Percentiles rank a stretch among this genome's conserved stretches.
These are phyloP conservation scores for Coemansia sp. DNA, from an alignment of 192 early-diverging fungal species.

Conservation along the genomic window DNA sequence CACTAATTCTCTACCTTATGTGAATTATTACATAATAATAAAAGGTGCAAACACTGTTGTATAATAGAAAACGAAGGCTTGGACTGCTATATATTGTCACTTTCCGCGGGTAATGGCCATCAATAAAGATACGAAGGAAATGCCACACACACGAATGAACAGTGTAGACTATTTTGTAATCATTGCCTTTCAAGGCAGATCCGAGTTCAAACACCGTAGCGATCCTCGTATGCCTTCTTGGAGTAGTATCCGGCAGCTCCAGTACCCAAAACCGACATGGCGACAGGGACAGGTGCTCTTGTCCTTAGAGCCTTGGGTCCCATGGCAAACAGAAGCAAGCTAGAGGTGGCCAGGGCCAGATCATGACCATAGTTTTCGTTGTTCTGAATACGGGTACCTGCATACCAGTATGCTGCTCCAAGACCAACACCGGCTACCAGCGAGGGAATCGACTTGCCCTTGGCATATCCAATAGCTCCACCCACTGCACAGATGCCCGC, in stretches of 20 bases:
- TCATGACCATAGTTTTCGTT: slow-evolving; percentile 44
- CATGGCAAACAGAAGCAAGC: slow-evolving; percentile 40
- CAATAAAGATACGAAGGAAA: slow-evolving; percentile 20
- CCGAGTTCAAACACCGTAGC: slow-evolving; percentile 40
- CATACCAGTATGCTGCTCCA: slow-evolving; percentile 34
- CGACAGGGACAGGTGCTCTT: slow-evolving; percentile 28
- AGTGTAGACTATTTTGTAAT: background rate
- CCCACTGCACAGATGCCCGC: slow-evolving; percentile 43
- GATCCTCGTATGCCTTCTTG: slow-evolving; percentile 43
- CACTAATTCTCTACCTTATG: too few relatives aligned
- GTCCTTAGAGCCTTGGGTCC: slow-evolving; percentile 43
- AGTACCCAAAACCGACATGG: slow-evolving; percentile 36
- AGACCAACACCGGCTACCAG: slow-evolving; percentile 42
- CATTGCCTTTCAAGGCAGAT: too few relatives aligned
- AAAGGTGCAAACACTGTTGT: too few relatives aligned
- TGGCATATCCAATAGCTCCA: slow-evolving; percentile 41
- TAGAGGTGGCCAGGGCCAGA: slow-evolving; percentile 34
- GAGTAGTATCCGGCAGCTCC: slow-evolving; percentile 33
- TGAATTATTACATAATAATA: too few relatives aligned
- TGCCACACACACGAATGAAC: slow-evolving; percentile 5
- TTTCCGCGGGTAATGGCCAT: too few relatives aligned
- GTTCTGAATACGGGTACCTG: slow-evolving; percentile 28
- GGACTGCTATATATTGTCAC: too few relatives aligned
- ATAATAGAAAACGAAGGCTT: too few relatives aligned
- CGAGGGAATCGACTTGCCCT: slow-evolving; percentile 43